Evolutionary conservation across 2,329 filamentous ascomycete genomes (phyloP), one percentile per base, ranked within the genome.

Genomic region (Paraconiothyrium brasiliense): DNA sequence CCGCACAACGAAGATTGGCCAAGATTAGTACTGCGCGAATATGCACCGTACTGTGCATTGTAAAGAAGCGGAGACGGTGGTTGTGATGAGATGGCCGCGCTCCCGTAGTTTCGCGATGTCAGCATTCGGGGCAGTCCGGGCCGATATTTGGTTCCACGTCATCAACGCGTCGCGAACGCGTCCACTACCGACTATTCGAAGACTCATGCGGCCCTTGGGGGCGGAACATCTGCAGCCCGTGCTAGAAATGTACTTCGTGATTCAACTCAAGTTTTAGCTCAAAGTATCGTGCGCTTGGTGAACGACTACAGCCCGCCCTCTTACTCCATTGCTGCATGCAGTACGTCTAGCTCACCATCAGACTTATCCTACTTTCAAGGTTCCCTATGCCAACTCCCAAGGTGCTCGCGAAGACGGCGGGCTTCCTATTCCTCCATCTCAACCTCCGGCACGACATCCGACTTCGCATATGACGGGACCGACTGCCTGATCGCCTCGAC

Each of bases 401-500:
- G 43, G 20, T 24, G n/a, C 7, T 24, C 8, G 20, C 20, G 20
- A 20, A 46, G 43, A 4, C 20, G 43, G 11, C 20, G 20, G 20
- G 50, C 50, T 43, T 54, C 35, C 35, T 30, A 54, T 41, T 43
- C 22, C 50, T 41, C 35, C 37, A 27, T 27, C 50, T 9, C 16
- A 35, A 9, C 20, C 24, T 32, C 47, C 20, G 35, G 37, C 20
- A 8, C 5, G 22, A 22, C 20, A 13, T 41, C 35, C 22, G 50
- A 22, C 14, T 7, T n/a, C 35, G 50, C 27, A 43, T 41, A 54
- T 22, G 22, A 27, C 10, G 35, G 39, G 5, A n/a, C 50, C 35
- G 35, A n/a, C 35, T 32, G 37, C 52, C 39, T 44, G 39, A 55
- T 44, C 8, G 39, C 27, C 24, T 56, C 30, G 8, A 56, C 48